Evolutionary conservation across 1,139 yeast genomes (phyloP).

Genomic region (Pichia cactophila): DNA sequence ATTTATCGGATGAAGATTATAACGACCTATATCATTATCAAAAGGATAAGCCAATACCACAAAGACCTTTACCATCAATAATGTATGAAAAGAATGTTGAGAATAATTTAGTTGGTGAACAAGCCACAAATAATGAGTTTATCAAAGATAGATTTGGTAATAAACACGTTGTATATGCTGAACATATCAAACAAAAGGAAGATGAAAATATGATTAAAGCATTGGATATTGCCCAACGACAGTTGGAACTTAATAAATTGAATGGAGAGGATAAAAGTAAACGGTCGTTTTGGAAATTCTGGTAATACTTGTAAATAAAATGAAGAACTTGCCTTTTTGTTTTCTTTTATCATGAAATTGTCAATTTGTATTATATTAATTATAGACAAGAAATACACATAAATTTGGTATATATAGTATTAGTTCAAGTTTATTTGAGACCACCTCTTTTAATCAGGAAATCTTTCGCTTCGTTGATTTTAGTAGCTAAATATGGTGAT

Average conservation of each 20-base stretch:
- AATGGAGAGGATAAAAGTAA: slow-evolving; percentile 5
- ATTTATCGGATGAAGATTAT: slow-evolving; percentile 48
- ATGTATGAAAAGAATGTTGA: slow-evolving; percentile 36
- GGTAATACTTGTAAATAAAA: slow-evolving; percentile 14
- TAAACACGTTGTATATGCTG: slow-evolving; percentile 70
- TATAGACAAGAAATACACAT: slow-evolving; percentile 3
- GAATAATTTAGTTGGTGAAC: slow-evolving; percentile 29
- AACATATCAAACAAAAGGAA: slow-evolving; percentile 57
- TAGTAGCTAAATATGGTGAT: slow-evolving; percentile 88
- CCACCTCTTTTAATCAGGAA: slow-evolving; percentile 75
- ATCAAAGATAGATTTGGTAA: slow-evolving; percentile 56
- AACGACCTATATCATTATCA: slow-evolving; percentile 45
- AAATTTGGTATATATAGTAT: neutral
- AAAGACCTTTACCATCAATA: slow-evolving; percentile 25
- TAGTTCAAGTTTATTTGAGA: slow-evolving; percentile 17
- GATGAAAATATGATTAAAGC: slow-evolving; percentile 59
- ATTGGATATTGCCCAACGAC: slow-evolving; percentile 24
- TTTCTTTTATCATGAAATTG: too few species aligned
- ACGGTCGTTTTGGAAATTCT: slow-evolving; percentile 25
- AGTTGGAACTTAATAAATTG: slow-evolving; percentile 17
- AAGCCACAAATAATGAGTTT: slow-evolving; percentile 35
- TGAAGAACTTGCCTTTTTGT: too few species aligned
- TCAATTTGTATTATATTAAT: neutral
- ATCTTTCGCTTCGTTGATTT: slow-evolving; percentile 95
- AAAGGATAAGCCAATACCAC: slow-evolving; percentile 25